Evolutionary conservation across 2,329 filamentous ascomycete species (phyloP), one percentile per base, ranked within the genome.

Genomic region (Huntiella moniliformis): DNA sequence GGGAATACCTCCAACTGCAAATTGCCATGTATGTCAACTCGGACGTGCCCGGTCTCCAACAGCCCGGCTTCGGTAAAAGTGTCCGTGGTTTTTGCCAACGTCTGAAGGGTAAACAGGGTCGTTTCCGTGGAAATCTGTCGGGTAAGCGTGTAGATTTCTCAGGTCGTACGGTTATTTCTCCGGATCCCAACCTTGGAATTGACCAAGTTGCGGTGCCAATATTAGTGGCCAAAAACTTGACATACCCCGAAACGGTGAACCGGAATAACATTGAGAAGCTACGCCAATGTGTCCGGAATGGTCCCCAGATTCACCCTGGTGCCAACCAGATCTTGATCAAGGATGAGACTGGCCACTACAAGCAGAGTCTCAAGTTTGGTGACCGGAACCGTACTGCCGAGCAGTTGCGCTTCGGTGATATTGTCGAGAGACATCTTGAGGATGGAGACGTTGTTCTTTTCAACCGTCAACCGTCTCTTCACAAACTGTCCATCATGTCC

Each of bases 71-170:
- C 50, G 83, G 85, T 49, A 95, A 93, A 60, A 74, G 82, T 1
- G 92, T 91, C 55, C 76, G 91, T 54, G 91, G 91, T 13, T 92
- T 98, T 58, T 94, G 88, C 51, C 91, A 96, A 61, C 77, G 91
- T 12, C 63, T 98, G 41, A 98, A 98, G 63, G 91, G 91, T 54
- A 98, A 98, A 58, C 88, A 96, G 58, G 91, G 91, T 46, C 83
- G 91, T 46, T 98, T 98, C 63, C 80, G 91, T 64, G 91, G 92
- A 49, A 98, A 98, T 56, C 63, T 98, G 50, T 96, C 88, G 0
- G 91, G 91, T 58, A 98, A 98, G 63, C 88, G 91, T 71, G 91
- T 98, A 45, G 88, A 98, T 59, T 98, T 96, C 61, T 98, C 91
- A 8, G 91, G 86, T 13, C 78, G 91, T 60, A 98, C 91, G 0